Evolutionary conservation across 2,329 filamentous ascomycete species (phyloP), one percentile per base, ranked within the genome.

Genomic region (Lecanicillium sp.): DNA sequence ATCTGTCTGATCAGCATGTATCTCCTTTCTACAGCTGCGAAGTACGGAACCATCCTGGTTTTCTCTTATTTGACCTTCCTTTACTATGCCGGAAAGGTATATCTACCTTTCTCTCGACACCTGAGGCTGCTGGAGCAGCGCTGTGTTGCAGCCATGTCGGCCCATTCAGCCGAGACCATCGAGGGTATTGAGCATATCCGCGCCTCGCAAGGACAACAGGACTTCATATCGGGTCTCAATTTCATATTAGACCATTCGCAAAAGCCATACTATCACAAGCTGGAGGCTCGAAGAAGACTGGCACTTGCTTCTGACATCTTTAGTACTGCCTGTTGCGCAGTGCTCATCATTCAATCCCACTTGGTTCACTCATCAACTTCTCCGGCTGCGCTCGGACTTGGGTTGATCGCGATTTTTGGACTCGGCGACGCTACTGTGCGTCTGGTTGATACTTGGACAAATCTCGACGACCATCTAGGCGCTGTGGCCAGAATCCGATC

Each of bases 41-140:
- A 65, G 35, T 68, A 68, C 39, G 64, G 74, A 0, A 64, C 64
- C 0, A 55, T 72, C 2, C 65, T 65, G 0, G 62, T 78, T n/a
- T 74, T 75, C 0, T 45, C 67, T 7, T 32, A 26, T 0, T 2
- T 50, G 3, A 20, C 51, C 19, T 42, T 48, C 4, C 35, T 58
- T 2, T 57, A 52, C 35, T 17, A 50, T 5, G 21, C 58, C 10
- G 54, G 57, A 19, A 51, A 51, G 5, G 43, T 48, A 20, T 53
- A 53, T 26, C 63, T 80, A 2, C 66, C 70, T 5, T 78, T 75
- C 1, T 78, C 75, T 0, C 69, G 76, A 0, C 77, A 79, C 52
- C 60, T 81, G 3, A 71, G 75, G 26, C 65, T 74, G 12, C 57
- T 80, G 20, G 77, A 79, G 39, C 63, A 79, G 1, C 74, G 79